Evolutionary conservation across 1,139 yeast genomes (phyloP).

Genomic region (Meyerozyma carpophila): DNA sequence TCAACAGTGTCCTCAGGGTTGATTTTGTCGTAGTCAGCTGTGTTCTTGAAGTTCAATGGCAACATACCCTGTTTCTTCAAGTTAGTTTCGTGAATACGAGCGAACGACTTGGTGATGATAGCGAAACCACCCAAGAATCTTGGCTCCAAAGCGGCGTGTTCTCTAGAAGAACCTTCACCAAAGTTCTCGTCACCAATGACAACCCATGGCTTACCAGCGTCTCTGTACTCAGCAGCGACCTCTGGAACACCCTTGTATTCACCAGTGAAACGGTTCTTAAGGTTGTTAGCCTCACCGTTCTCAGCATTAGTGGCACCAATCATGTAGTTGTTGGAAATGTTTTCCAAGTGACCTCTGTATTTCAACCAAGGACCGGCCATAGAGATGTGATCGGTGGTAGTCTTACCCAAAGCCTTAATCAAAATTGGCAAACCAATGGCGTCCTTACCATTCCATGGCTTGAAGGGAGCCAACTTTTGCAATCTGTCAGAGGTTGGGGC

Average conservation of each 20-base stretch:
- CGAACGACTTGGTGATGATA: slow-evolving; percentile 94
- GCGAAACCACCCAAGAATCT: slow-evolving; percentile 98
- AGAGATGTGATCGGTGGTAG: slow-evolving; percentile 98
- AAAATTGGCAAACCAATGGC: slow-evolving; percentile 85
- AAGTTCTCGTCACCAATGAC: slow-evolving; percentile 98
- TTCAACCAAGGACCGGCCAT: slow-evolving; percentile 99
- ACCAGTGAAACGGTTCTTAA: slow-evolving; percentile 89
- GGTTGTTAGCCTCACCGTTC: slow-evolving; percentile 90
- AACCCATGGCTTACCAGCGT: slow-evolving; percentile 89
- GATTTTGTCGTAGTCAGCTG: slow-evolving; percentile 91
- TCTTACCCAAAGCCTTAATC: slow-evolving; percentile 95
- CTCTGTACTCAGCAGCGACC: slow-evolving; percentile 93
- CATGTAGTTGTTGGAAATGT: slow-evolving; percentile 98
- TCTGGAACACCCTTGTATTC: slow-evolving; percentile 94
- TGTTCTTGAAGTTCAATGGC: slow-evolving; percentile 89
- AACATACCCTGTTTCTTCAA: slow-evolving; percentile 47
- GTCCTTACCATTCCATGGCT: slow-evolving; percentile 93
- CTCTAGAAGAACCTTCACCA: slow-evolving; percentile 99
- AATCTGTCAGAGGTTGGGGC: slow-evolving; percentile 72
- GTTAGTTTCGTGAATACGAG: slow-evolving; percentile 69
- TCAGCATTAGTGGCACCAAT: slow-evolving; percentile 98
- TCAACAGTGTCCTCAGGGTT: slow-evolving; percentile 87
- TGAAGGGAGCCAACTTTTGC: slow-evolving; percentile 46
- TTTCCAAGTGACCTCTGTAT: slow-evolving; percentile 99
- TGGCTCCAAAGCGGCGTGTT: slow-evolving; percentile 99